Percentiles rank a stretch among this genome's conserved stretches.
phyloP scores from a whole-genome alignment of 306 rosid genomes.

The Cicer judaicum region DNA sequence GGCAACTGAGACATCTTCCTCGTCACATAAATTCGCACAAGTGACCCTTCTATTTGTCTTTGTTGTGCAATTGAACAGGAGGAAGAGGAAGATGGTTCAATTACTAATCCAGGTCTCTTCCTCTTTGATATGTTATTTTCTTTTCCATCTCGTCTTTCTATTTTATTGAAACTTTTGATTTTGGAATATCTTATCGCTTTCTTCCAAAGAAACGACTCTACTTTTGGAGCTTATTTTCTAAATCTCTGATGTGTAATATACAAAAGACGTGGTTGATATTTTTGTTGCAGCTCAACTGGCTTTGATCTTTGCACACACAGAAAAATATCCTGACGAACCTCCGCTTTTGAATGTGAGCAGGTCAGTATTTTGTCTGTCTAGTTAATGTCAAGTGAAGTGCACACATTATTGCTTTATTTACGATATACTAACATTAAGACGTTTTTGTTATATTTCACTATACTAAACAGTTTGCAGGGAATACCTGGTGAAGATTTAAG shows the following conservation, averaged over 20 bases:
- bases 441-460: conserved; percentile 33
- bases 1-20: conserved; percentile 28
- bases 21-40: conserved; percentile 4
- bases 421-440: conserved; percentile 36
- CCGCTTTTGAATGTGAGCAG: conserved; percentile 90
- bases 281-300: conserved; percentile 86
- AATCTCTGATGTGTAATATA: conserved; percentile 34
- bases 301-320: conserved; percentile 89
- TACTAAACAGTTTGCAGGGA: conserved; percentile 74
- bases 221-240: conserved; percentile 38
- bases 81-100: conserved; percentile 71
- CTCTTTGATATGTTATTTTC: conserved; percentile 30
- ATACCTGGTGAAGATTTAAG: conserved; percentile 68
- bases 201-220: conserved; percentile 33
- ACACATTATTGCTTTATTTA: conserved; percentile 29
- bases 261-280: conserved; percentile 38
- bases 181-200: conserved; percentile 38
- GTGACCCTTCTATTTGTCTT: conserved; percentile 31
- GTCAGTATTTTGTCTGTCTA: conserved; percentile 47
- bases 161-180: conserved; percentile 23
- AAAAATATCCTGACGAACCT: conserved; percentile 97
- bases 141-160: conserved; percentile 8
- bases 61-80: conserved; percentile 65
- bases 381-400: conserved; percentile 9
- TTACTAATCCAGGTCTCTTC: conserved; percentile 70